Percentiles rank a stretch among this genome's conserved stretches.
Conservation (phyloP, 169 alveolate species). For the Pseudocohnilembus persalinus region DNA sequence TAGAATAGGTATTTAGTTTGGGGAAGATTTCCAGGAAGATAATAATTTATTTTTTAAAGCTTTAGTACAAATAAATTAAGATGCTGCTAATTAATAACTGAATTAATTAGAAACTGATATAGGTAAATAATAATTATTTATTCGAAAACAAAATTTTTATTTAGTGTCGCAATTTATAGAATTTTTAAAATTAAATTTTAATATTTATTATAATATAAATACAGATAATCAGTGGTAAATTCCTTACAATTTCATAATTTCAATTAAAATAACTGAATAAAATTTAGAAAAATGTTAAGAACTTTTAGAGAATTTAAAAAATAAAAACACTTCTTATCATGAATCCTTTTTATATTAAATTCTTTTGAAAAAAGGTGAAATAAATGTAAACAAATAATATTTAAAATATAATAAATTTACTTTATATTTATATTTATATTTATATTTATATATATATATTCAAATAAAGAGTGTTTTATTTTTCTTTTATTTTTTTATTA, state of each 20-base stretch:
- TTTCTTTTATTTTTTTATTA: too few relatives aligned
- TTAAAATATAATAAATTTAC: too few relatives aligned
- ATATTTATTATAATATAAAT: too few relatives aligned
- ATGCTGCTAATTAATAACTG: not conserved
- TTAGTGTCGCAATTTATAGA: too few relatives aligned
- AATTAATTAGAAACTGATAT: not conserved
- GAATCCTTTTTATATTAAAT: not conserved
- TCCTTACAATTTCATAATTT: not conserved
- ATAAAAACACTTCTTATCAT: too few relatives aligned
- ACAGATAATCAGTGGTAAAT: not conserved
- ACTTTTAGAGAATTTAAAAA: too few relatives aligned
- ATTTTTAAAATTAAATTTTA: too few relatives aligned
- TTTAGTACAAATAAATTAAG: not conserved
- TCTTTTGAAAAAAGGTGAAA: not conserved
- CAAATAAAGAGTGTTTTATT: too few relatives aligned
- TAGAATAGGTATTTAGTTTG: not conserved
- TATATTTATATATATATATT: too few relatives aligned
- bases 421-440: too few relatives aligned
- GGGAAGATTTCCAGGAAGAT: not conserved
- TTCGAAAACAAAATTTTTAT: too few relatives aligned
- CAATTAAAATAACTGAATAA: not conserved
- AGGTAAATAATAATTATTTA: not conserved
- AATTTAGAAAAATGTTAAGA: not conserved
- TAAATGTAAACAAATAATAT: too few relatives aligned
- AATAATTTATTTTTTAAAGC: not conserved